Evolutionary conservation across 73 alveolate species (phyloP), one percentile per base, ranked within the genome.

Genomic region (Symbiodinium natans): DNA sequence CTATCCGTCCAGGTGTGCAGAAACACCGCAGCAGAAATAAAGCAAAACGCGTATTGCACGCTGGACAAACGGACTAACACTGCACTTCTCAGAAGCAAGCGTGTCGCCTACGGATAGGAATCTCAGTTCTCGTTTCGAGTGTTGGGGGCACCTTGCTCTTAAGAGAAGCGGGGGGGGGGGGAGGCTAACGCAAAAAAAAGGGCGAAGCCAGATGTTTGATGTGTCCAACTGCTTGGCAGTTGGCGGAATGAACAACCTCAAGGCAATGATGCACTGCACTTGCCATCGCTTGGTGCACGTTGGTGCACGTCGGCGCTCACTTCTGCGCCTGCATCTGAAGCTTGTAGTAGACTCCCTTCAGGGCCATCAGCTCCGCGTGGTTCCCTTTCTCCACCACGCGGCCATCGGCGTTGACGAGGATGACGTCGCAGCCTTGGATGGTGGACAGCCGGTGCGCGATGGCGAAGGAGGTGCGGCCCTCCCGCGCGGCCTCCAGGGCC

Each of bases 401-500:
- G 36, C 98, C 98, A 21, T 71, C 98, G 19, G 98, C 87, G 21
- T 73, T 74, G 42, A 92, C 98, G 56, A 92, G 82, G 82, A 92
- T 92, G 54, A 92, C 90, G 33, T 74, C 98, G 56, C 98, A 90
- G 87, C 89, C 90, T 92, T 71, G 90, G 90, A 92, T 73, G 80
- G 98, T 92, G 39, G 98, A 92, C 56, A 92, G 41, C n/a, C 98
- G 98, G 34, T 92, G 98, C n/a, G 98, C 98, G 40, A 92, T 92
- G 75, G 98, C 87, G 43, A 92, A 92, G 87, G 90, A 73, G 90
- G 98, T 92, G 34, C 98, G 98, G 23, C 98, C 98, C 82, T 92
- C 82, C 59, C 82, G 80, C 1, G 98, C 98, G 8, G 89, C 98
- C 43, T 92, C 98, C 88, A 92, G 2, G 29, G 77, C 77, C 77